Evolutionary conservation across 2,329 filamentous ascomycete species (phyloP).

Genomic region (Colletotrichum lentis): DNA sequence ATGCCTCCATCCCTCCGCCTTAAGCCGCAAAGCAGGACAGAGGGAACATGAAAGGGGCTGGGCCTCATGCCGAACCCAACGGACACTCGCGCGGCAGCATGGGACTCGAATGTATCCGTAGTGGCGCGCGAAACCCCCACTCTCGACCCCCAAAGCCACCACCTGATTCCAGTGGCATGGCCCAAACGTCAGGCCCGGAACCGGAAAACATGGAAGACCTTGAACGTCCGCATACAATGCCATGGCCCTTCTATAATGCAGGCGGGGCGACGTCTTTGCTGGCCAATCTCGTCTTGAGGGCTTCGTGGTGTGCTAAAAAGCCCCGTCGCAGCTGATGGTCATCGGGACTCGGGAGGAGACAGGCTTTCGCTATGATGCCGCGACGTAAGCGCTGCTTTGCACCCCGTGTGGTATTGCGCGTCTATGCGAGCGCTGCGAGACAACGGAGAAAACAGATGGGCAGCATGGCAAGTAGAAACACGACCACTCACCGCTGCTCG

Average conservation of each 20-base stretch:
- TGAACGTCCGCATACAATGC: slow-evolving; percentile 1
- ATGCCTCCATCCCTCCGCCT: background rate
- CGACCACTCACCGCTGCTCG: slow-evolving; percentile 1
- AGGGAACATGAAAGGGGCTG: slow-evolving; percentile 14
- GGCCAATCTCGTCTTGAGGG: background rate
- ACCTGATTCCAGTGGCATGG: slow-evolving; percentile 19
- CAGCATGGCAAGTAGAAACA: background rate
- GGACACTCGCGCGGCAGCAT: background rate
- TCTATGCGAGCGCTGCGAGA: background rate
- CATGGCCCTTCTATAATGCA: background rate
- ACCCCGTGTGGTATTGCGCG: too few species aligned
- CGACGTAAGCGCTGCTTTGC: background rate
- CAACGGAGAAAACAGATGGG: too few species aligned
- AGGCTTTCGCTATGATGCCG: background rate
- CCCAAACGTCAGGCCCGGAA: slow-evolving; percentile 6
- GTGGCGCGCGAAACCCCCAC: slow-evolving; percentile 10
- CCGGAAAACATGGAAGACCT: slow-evolving; percentile 8
- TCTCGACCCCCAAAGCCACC: slow-evolving; percentile 7
- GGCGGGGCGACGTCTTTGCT: background rate
- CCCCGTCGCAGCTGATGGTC: background rate
- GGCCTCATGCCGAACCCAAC: slow-evolving; percentile 19
- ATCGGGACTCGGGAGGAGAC: background rate
- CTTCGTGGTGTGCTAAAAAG: background rate
- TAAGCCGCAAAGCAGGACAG: background rate
- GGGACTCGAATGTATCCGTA: background rate